Evolutionary conservation across 768 basidiomycete species (phyloP).

Genomic region (Suillus paluster): DNA sequence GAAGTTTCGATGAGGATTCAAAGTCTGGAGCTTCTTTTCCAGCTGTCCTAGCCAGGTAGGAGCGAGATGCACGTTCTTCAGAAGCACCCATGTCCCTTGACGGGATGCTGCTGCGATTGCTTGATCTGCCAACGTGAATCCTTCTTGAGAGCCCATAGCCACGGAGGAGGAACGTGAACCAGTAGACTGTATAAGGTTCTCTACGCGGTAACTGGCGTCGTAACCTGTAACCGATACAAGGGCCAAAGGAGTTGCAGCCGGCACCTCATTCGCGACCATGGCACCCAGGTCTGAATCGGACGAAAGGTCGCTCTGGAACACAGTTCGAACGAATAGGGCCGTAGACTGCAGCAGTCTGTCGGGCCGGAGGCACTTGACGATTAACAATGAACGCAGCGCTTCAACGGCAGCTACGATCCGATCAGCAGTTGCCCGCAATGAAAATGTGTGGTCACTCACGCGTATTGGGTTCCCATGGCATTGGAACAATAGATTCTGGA

Average conservation of each 20-base stretch:
- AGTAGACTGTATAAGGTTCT: slow-evolving; percentile 80
- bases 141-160: slow-evolving; percentile 98
- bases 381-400: slow-evolving; percentile 73
- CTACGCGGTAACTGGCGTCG: slow-evolving; percentile 97
- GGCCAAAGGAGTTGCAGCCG: slow-evolving; percentile 82
- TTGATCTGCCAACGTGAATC: slow-evolving; percentile 94
- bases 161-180: slow-evolving; percentile 83
- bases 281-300: slow-evolving; percentile 74
- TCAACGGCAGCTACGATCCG: slow-evolving; percentile 62
- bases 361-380: slow-evolving; percentile 91
- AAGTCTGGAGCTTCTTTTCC: slow-evolving; percentile 94
- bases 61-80: slow-evolving; percentile 97
- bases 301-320: slow-evolving; percentile 84
- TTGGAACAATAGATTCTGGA: slow-evolving; percentile 75
- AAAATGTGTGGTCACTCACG: slow-evolving; percentile 53
- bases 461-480: slow-evolving; percentile 76
- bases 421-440: slow-evolving; percentile 15
- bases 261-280: slow-evolving; percentile 82
- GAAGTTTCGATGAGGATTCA: slow-evolving; percentile 90
- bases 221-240: slow-evolving; percentile 94
- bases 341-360: slow-evolving; percentile 89
- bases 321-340: slow-evolving; percentile 69
- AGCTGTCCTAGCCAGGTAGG: slow-evolving; percentile 95
- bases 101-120: slow-evolving; percentile 92
- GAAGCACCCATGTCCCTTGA: slow-evolving; percentile 93